phyloP scores from a whole-genome alignment of 1,139 yeast genomes.

The Pichia sp. region DNA sequence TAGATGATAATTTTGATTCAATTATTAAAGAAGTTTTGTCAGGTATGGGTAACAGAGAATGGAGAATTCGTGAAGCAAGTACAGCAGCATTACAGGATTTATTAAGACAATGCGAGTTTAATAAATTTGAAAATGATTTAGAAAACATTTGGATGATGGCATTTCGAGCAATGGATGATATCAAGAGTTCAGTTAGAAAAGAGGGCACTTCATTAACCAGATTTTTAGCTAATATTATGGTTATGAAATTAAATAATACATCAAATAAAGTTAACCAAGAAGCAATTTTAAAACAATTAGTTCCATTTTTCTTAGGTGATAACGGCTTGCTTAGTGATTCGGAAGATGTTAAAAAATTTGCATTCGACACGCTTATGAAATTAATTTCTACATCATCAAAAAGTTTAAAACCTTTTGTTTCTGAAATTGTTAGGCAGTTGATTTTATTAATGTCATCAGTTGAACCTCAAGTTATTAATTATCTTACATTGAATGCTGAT shows the following conservation, averaged over 20 bases:
- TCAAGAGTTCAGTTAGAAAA: conserved; percentile 84
- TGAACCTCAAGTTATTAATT: conserved; percentile 88
- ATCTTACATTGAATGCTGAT: conserved; percentile 79
- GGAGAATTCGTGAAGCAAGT: conserved; percentile 93
- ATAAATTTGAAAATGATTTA: conserved; percentile 45
- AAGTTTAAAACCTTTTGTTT: conserved; percentile 61
- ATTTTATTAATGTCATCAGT: conserved; percentile 71
- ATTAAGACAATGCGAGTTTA: conserved; percentile 53
- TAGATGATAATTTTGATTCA: conserved; percentile 46
- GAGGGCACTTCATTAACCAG: conserved; percentile 71
- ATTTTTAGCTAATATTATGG: conserved; percentile 57
- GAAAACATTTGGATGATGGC: conserved; percentile 83
- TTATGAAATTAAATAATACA: conserved; percentile 41
- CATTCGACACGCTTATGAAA: conserved; percentile 66
- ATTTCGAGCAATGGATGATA: conserved; percentile 87
- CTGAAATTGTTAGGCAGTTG: conserved; percentile 63
- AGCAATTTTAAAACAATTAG: conserved; percentile 50
- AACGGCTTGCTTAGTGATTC: conserved; percentile 81
- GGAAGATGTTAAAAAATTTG: conserved; percentile 73
- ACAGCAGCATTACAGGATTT: conserved; percentile 68
- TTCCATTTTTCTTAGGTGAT: conserved; percentile 76
- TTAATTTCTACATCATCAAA: conserved; percentile 56
- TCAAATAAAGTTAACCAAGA: conserved; percentile 38
- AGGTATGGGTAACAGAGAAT: conserved; percentile 77
- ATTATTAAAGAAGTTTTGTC: conserved; percentile 61